Conservation (phyloP, 352 stramenopile species). For the Thraustochytrium sp. region DNA sequence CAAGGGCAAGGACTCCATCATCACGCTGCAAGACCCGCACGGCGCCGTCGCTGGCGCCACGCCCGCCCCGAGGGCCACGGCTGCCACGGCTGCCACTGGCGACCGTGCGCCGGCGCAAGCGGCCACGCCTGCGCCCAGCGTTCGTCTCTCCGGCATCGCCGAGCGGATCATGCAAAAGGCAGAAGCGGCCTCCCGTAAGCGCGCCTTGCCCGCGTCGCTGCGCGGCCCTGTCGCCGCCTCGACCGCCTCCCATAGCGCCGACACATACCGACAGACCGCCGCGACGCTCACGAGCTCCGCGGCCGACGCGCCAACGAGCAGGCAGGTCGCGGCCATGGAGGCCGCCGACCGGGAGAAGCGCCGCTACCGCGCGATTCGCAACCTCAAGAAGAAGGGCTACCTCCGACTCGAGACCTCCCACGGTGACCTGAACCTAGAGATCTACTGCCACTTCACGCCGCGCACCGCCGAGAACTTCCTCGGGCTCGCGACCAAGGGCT, state of each 20-base stretch:
- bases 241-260: slow-evolving; percentile 76
- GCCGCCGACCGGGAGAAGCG: slow-evolving; percentile 64
- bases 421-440: slow-evolving; percentile 87
- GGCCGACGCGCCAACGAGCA: slow-evolving; percentile 59
- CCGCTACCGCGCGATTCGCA: slow-evolving; percentile 49
- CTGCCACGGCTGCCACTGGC: not conserved
- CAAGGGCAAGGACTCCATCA: not conserved
- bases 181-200: slow-evolving; percentile 40
- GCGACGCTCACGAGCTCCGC: slow-evolving; percentile 79
- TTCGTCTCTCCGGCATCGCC: not conserved
- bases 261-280: slow-evolving; percentile 59
- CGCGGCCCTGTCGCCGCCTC: slow-evolving; percentile 60
- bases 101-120: not conserved
- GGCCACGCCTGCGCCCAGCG: not conserved
- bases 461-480: slow-evolving; percentile 92
- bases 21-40: not conserved
- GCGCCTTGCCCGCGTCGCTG: slow-evolving; percentile 54
- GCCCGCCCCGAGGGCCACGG: not conserved
- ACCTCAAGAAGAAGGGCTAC: slow-evolving; percentile 91
- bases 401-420: slow-evolving; percentile 87
- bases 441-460: slow-evolving; percentile 93
- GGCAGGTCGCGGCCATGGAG: slow-evolving; percentile 37
- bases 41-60: not conserved
- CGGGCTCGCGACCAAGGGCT: slow-evolving; percentile 78
- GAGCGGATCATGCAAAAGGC: slow-evolving; percentile 58